Base-by-base conservation (phyloP, 108 stramenopile genomes). In the Mayamaea pseudoterrestris region DNA sequence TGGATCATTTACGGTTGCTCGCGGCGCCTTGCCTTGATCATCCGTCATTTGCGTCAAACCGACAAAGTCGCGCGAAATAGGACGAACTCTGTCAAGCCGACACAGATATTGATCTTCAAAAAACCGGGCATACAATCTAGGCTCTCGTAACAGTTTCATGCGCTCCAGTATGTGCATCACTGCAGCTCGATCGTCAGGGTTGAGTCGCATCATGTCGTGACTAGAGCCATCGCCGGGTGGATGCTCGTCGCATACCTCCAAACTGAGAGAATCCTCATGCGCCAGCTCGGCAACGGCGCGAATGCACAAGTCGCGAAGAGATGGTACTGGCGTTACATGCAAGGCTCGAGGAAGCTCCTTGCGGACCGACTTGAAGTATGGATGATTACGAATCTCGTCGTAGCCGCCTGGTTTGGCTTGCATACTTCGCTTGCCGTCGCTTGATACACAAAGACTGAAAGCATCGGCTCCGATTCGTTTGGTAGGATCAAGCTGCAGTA, bases 21-120 rank as follows among this genome's bases (percentile, higher is more conserved):
- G 62, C 8, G 67, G 75, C 34, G 72, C 69, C 50, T 83, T 76
- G 43, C 76, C 76, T 55, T 82, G 78, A 26, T 82, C 71, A 27
- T 87, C 85, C 53, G 73, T 83, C 60, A 83, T 79, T 42, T 75
- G 82, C 4, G 90, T 87, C 47, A 86, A 53, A 2, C 83, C 84
- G 18, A 84, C 66, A 47, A 74, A 69, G 46, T 86, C 84, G n/a
- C 72, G 50, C 1, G 80, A 65, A 7, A 46, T 49, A 7, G 63
- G 55, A 36, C 84, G 53, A 3, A 82, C 67, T 57, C 25, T 41
- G 25, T 42, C 13, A 1, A 54, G 40, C 31, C 60, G 34, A 43
- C 21, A 80, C 49, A 65, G 76, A 50, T 44, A 53, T 66, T 48
- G 60, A 26, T 71, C 66, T 18, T 55, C 48, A 35, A 84, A 85